A percentile compares a stretch with the other conserved stretches of the same genome.
phyloP scores from a whole-genome alignment of 2,329 filamentous ascomycete species.

The Dothideomycetidae sp. region DNA sequence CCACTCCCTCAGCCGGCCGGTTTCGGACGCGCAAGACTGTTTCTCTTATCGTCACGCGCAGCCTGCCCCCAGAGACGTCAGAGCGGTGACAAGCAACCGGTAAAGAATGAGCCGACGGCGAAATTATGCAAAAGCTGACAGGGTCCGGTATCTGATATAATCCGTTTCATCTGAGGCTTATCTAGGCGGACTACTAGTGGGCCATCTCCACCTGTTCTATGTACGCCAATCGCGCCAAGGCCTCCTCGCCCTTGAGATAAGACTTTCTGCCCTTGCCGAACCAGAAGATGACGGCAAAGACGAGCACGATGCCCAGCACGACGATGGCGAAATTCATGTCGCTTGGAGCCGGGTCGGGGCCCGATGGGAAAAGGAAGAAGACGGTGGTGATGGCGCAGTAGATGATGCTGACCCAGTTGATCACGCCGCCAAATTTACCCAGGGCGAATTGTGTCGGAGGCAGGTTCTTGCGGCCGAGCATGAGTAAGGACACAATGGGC shows the following conservation, averaged over 20 bases:
- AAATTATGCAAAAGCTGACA: too few species aligned
- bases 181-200: too few species aligned
- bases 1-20: too few species aligned
- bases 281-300: slow-evolving; percentile 38
- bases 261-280: slow-evolving; percentile 32
- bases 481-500: slow-evolving; percentile 24
- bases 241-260: slow-evolving; percentile 16
- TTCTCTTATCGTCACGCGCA: too few species aligned
- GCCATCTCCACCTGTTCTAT: slow-evolving; percentile 36
- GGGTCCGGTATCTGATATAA: too few species aligned
- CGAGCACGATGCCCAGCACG: slow-evolving; percentile 42
- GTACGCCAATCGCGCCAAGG: neutral
- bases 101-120: too few species aligned
- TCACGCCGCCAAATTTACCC: slow-evolving; percentile 21
- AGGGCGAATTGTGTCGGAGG: slow-evolving; percentile 33
- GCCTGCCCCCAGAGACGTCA: too few species aligned
- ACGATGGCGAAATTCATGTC: slow-evolving; percentile 47
- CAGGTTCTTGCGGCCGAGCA: slow-evolving; percentile 38
- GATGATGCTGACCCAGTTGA: slow-evolving; percentile 32
- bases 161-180: too few species aligned
- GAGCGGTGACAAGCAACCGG: too few species aligned
- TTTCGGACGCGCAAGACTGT: too few species aligned
- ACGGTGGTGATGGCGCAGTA: slow-evolving; percentile 40
- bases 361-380: slow-evolving; percentile 41
- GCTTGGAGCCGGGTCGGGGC: slow-evolving; percentile 30